phyloP scores from a whole-genome alignment of 2,329 filamentous ascomycete genomes.

The Exophiala mesophila region DNA sequence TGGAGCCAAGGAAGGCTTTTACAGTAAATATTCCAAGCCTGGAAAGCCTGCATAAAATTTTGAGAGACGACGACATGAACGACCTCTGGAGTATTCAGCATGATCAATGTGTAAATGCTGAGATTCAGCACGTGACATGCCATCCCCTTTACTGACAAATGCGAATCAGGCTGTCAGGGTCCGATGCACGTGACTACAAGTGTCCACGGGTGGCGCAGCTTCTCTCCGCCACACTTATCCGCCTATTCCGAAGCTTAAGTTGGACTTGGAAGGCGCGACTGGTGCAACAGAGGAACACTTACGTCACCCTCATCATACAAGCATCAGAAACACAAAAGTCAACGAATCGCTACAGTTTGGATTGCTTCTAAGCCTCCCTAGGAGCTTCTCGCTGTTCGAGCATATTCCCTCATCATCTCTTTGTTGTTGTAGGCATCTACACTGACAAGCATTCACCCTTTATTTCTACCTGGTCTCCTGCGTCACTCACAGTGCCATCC shows the following conservation, averaged over 20 bases:
- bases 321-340: slow-evolving; percentile 4
- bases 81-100: too few species aligned
- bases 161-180: too few species aligned
- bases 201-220: not conserved
- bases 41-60: too few species aligned
- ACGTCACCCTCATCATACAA: not conserved
- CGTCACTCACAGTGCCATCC: slow-evolving; percentile 25
- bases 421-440: slow-evolving; percentile 12
- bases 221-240: not conserved
- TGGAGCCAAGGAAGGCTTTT: too few species aligned
- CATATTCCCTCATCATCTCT: slow-evolving; percentile 14
- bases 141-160: too few species aligned
- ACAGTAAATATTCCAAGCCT: too few species aligned
- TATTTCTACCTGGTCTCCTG: not conserved
- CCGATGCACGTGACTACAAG: too few species aligned
- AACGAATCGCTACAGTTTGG: too few species aligned
- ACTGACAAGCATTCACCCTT: slow-evolving; percentile 6
- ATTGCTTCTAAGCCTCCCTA: slow-evolving; percentile 18
- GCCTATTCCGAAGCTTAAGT: not conserved
- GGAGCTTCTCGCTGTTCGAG: slow-evolving; percentile 12
- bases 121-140: too few species aligned
- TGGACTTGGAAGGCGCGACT: not conserved
- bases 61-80: too few species aligned
- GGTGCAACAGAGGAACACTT: slow-evolving; percentile 3
- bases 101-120: too few species aligned